A percentile compares a stretch with the other conserved stretches of the same genome.
Conservation (phyloP, 768 basidiomycete species). For the Kondoa malvinella region DNA sequence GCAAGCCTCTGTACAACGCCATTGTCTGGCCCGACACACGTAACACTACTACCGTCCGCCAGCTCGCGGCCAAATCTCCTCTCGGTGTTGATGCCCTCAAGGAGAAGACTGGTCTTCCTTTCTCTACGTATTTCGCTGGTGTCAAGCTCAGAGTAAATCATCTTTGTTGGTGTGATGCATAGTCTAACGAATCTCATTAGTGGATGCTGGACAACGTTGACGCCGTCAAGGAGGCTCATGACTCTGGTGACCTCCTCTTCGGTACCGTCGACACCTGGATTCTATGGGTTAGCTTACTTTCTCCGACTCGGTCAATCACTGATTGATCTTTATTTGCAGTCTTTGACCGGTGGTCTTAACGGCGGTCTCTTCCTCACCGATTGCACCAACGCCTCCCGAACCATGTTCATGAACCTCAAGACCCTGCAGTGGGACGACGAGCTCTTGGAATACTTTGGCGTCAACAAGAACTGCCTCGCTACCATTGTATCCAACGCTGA, state of each 20-base stretch:
- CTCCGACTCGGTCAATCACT: slow-evolving; percentile 35
- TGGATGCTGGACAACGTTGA: slow-evolving; percentile 88
- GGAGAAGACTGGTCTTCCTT: slow-evolving; percentile 32
- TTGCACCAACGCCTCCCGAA: slow-evolving; percentile 89
- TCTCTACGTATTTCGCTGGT: slow-evolving; percentile 79
- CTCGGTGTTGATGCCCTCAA: slow-evolving; percentile 51
- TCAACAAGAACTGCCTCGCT: slow-evolving; percentile 60
- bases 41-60: slow-evolving; percentile 67
- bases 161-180: slow-evolving; percentile 24
- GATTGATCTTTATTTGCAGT: neutral
- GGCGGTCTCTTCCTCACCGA: slow-evolving; percentile 67
- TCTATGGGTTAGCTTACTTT: slow-evolving; percentile 39
- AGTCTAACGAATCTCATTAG: slow-evolving; percentile 68
- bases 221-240: slow-evolving; percentile 59
- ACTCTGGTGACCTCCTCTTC: slow-evolving; percentile 62
- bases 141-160: slow-evolving; percentile 14
- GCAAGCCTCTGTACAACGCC: slow-evolving; percentile 68
- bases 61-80: slow-evolving; percentile 55
- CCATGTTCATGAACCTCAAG: slow-evolving; percentile 68
- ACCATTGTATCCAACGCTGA: slow-evolving; percentile 78
- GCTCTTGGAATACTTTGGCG: slow-evolving; percentile 70
- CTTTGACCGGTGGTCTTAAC: slow-evolving; percentile 48
- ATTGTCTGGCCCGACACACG: slow-evolving; percentile 97
- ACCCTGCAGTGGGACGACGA: slow-evolving; percentile 67
- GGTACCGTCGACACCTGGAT: slow-evolving; percentile 98